Conservation (phyloP, 2,329 filamentous ascomycete species). For the Botrytis cinerea region DNA sequence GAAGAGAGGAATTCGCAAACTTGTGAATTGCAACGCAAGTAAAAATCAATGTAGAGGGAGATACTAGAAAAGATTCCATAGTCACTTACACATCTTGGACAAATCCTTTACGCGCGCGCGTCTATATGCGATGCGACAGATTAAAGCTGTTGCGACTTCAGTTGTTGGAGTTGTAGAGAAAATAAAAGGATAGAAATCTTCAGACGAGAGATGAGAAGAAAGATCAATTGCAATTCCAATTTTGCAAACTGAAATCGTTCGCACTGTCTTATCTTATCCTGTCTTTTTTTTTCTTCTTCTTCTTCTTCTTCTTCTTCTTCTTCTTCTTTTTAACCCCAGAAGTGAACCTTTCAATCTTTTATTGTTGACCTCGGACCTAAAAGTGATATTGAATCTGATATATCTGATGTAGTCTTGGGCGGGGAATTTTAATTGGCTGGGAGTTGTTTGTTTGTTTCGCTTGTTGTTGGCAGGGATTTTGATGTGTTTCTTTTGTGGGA, state of each 20-base stretch:
- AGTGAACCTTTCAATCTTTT: neutral
- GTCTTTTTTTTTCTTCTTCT: neutral
- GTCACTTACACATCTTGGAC: conserved; percentile 15
- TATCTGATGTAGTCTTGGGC: neutral
- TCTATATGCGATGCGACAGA: neutral
- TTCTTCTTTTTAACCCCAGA: neutral
- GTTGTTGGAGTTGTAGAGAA: neutral
- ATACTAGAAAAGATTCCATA: neutral
- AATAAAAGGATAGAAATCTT: neutral
- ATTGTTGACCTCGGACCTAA: neutral
- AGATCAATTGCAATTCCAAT: neutral
- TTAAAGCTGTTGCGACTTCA: neutral
- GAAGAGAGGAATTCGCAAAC: neutral
- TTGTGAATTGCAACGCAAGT: too few relatives aligned
- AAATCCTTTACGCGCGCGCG: neutral
- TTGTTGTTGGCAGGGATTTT: neutral
- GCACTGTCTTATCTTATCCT: neutral
- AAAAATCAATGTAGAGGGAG: neutral
- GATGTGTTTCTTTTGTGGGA: neutral
- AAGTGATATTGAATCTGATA: conserved; percentile 1
- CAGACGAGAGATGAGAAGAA: neutral
- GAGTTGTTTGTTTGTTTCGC: neutral
- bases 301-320: too few relatives aligned
- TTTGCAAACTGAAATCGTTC: neutral
- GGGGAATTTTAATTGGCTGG: neutral